Conservation (phyloP, 2,329 filamentous ascomycete genomes). For the Cladophialophora yegresii region DNA sequence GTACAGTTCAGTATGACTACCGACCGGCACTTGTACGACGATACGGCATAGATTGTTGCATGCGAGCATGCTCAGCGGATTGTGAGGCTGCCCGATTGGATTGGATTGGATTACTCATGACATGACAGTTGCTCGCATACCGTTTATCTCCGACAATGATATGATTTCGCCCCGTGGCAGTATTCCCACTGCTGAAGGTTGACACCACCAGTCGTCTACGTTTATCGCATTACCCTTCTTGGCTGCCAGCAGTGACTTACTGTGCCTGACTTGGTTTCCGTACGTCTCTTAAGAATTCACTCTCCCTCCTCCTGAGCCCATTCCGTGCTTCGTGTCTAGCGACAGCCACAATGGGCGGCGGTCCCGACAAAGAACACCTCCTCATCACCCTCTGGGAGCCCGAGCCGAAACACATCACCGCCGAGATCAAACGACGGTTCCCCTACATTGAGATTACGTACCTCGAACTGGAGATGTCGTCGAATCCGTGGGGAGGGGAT, state of each 20-base stretch:
- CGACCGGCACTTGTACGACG: background rate
- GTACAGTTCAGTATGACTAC: background rate
- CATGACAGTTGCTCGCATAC: background rate
- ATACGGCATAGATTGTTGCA: slow-evolving; percentile 3
- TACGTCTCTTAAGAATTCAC: too few relatives aligned
- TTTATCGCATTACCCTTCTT: background rate
- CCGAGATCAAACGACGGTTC: slow-evolving; percentile 46
- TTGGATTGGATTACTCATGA: background rate
- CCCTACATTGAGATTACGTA: slow-evolving; percentile 52
- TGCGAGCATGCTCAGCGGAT: background rate
- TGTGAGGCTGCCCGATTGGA: background rate
- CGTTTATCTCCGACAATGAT: slow-evolving; percentile 7
- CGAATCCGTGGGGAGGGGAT: background rate
- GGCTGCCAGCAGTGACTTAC: background rate
- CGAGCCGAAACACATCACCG: slow-evolving; percentile 45
- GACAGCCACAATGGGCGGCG: slow-evolving; percentile 49
- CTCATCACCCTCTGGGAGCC: slow-evolving; percentile 49
- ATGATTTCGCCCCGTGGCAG: background rate
- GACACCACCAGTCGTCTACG: background rate
- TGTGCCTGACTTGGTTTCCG: background rate
- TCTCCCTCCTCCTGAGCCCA: background rate
- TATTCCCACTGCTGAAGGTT: slow-evolving; percentile 1
- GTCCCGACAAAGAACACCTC: slow-evolving; percentile 45
- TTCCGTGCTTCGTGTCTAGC: background rate
- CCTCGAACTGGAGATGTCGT: slow-evolving; percentile 37